A percentile compares a stretch with the other conserved stretches of the same genome.
Conservation (phyloP, 371 early-diverging fungal species). For the Coemansia sp. region DNA sequence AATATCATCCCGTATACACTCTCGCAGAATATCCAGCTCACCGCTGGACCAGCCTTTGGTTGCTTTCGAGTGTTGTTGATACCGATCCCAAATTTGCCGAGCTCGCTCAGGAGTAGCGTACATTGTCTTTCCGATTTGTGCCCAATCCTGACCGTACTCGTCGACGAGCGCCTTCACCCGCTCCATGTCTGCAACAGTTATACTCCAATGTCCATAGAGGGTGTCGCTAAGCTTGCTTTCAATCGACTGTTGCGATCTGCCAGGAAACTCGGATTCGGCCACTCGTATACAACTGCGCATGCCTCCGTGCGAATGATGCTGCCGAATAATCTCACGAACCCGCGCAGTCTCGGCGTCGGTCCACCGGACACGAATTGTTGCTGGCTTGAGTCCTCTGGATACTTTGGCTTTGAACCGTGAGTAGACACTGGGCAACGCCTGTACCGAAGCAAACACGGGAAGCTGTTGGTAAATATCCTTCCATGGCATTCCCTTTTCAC, state of each 20-base stretch:
- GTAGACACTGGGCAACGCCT: not conserved
- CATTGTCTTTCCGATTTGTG: conserved; percentile 3
- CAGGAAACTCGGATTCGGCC: not conserved
- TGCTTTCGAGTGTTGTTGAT: not conserved
- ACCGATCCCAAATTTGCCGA: not conserved
- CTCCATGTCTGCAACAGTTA: not conserved
- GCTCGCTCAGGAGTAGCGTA: not conserved
- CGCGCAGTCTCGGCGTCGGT: not conserved
- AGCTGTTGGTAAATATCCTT: not conserved
- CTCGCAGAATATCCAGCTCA: conserved; percentile 1
- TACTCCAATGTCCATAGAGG: not conserved
- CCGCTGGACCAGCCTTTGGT: not conserved
- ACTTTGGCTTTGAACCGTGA: not conserved
- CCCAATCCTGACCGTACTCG: conserved; percentile 20
- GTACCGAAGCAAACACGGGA: not conserved
- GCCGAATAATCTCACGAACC: not conserved
- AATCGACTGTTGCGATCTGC: not conserved
- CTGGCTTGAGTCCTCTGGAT: not conserved
- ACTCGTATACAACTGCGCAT: too few species aligned
- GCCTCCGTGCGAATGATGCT: not conserved
- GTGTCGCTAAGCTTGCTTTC: not conserved
- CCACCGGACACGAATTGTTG: not conserved
- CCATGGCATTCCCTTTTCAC: not conserved
- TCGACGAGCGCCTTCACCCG: conserved; percentile 6
- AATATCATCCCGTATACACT: not conserved